Base-by-base conservation (phyloP, 768 basidiomycete species). In the Cystobasidium onofrii region DNA sequence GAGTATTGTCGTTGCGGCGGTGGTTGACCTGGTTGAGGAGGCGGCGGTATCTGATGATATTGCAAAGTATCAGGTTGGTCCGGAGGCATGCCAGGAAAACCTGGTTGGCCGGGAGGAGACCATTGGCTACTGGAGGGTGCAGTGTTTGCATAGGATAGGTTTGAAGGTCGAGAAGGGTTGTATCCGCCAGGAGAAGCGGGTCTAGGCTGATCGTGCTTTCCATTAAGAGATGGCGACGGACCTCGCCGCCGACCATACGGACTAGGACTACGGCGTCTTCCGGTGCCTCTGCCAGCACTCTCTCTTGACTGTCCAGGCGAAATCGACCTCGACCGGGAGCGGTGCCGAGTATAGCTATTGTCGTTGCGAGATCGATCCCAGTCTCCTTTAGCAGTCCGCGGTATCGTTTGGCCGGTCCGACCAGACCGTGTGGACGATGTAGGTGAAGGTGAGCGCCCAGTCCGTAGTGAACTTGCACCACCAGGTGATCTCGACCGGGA, bases 301-400 rank as follows among this genome's bases (percentile, higher is more conserved):
- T 60, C 64, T 31, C 62, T 29, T 17, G 33, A 46, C 9, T 27
- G 73, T 13, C 18, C 64, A 29, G 43, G 63, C 10, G 44, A 43
- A 36, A 43, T 43, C 13, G 73, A 50, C 27, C 73, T 39, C 29
- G 23, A 55, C 61, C 75, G 64, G n/a, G 73, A 73, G 27, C 64
- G 73, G 64, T 61, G 64, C 39, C 74, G 71, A 29, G 57, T 29
- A 43, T 61, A 43, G 41, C 31, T 33, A 6, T 72, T 43, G 33
- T 34, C 25, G 27, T 61, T 46, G 7, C 41, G 43, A 1, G 34
- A 31, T 41, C 63, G 18, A 7, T 64, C 63, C 39, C 63, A 39
- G 18, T 33, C 3, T 15, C 36, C 57, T 61, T 39, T 31, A 18
- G 17, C 10, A n/a, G 4, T 12, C 4, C 29, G 31, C n/a, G 31